phyloP scores from a whole-genome alignment of 805 yeast genomes.

The Teunomyces stri region DNA sequence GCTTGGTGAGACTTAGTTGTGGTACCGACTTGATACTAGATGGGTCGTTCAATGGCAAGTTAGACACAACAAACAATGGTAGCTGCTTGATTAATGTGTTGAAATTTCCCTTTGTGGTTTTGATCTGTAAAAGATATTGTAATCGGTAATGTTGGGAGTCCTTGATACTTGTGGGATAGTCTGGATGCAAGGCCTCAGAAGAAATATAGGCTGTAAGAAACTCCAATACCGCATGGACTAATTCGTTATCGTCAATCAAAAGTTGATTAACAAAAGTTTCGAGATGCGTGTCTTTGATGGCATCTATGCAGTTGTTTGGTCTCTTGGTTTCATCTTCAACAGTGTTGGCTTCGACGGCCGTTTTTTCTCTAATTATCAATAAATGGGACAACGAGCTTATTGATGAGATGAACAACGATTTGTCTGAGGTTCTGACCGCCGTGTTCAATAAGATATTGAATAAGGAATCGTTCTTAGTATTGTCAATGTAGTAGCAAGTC shows the following conservation, averaged over 20 bases:
- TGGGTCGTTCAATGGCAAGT: conserved; percentile 36
- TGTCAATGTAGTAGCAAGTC: conserved; percentile 78
- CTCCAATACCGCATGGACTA: conserved; percentile 71
- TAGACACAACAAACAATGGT: conserved; percentile 52
- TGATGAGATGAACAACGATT: conserved; percentile 64
- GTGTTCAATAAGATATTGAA: conserved; percentile 55
- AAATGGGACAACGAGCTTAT: conserved; percentile 78
- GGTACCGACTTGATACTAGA: conserved; percentile 19
- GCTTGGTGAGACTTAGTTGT: conserved; percentile 42
- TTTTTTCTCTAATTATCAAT: conserved; percentile 41
- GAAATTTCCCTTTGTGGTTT: conserved; percentile 46
- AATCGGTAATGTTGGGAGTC: conserved; percentile 35
- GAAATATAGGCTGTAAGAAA: conserved; percentile 77
- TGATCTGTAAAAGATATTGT: conserved; percentile 52
- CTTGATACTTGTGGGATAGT: conserved; percentile 23
- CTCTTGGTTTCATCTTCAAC: conserved; percentile 14
- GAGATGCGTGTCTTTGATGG: conserved; percentile 38
- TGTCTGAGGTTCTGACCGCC: conserved; percentile 56
- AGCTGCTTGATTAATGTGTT: conserved; percentile 56
- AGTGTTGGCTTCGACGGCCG: conserved; percentile 12
- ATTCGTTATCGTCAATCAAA: conserved; percentile 67
- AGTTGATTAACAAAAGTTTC: conserved; percentile 57
- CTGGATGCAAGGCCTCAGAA: conserved; percentile 50
- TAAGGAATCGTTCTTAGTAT: conserved; percentile 64
- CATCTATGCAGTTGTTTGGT: conserved; percentile 40